Percentiles rank a stretch among this genome's conserved stretches.
These are phyloP conservation scores for Chlamydomonas schloesseri DNA, from an alignment of 139 green algal genomes.

Conservation along the genomic window DNA sequence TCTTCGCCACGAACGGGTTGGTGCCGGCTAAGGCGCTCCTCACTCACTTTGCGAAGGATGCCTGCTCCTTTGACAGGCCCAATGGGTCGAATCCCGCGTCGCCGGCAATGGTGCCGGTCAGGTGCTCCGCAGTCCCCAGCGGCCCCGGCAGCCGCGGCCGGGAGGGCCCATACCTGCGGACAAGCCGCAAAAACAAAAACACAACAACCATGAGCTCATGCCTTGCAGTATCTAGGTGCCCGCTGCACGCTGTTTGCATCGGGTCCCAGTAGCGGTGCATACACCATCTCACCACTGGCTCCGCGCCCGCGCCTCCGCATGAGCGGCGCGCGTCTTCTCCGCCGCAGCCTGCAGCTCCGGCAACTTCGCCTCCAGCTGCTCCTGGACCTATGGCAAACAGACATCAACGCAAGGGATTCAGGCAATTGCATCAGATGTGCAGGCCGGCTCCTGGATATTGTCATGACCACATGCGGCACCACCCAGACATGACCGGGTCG, in stretches of 20 bases:
- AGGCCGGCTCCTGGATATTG: no score
- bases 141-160: conserved; percentile 57
- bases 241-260: no score
- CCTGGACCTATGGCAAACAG: conserved; percentile 41
- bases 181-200: no score
- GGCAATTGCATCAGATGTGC: no score
- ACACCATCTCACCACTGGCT: conserved; percentile 37
- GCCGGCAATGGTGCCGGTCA: conserved; percentile 59
- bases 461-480: no score
- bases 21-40: no score
- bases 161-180: conserved; percentile 54
- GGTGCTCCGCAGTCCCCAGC: conserved; percentile 53
- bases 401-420: no score
- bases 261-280: no score
- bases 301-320: conserved; percentile 33
- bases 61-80: conserved; percentile 49
- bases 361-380: conserved; percentile 58
- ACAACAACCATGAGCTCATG: no score
- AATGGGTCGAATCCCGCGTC: conserved; percentile 81
- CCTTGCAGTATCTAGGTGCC: no score
- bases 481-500: no score
- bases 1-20: no score
- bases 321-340: conserved; percentile 24
- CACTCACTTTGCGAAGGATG: conserved; percentile 41
- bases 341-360: conserved; percentile 70